Evolutionary conservation across 352 stramenopile species (phyloP).

Genomic region (Phytophthora syringae): DNA sequence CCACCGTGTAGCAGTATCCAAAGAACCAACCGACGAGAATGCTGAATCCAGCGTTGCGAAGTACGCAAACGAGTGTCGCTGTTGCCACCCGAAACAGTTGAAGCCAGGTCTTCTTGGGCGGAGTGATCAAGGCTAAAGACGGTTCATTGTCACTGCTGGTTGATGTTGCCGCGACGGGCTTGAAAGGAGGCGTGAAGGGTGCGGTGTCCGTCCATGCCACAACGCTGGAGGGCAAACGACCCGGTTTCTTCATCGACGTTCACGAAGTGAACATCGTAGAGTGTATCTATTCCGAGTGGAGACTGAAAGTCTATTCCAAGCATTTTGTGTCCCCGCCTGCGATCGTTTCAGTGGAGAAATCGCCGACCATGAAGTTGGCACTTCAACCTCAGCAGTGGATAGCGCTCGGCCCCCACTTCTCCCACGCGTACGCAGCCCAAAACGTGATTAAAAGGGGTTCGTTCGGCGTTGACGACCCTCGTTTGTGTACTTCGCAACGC

Average conservation of each 20-base stretch:
- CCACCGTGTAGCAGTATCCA: slow-evolving; percentile 6
- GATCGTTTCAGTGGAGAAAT: too few relatives aligned
- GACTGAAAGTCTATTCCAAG: too few relatives aligned
- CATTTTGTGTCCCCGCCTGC: too few relatives aligned
- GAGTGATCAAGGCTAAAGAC: background rate
- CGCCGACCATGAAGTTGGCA: too few relatives aligned
- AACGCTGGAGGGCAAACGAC: background rate
- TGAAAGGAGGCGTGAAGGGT: background rate
- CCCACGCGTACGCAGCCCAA: too few relatives aligned
- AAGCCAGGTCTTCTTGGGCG: background rate
- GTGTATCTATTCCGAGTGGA: too few relatives aligned
- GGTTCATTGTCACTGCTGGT: background rate
- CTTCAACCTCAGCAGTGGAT: too few relatives aligned
- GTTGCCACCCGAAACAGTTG: background rate
- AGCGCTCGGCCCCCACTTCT: too few relatives aligned
- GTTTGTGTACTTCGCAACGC: too few relatives aligned
- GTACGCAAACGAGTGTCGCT: slow-evolving; percentile 3
- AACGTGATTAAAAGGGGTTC: too few relatives aligned
- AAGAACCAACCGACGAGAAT: slow-evolving; percentile 10
- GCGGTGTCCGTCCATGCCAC: background rate
- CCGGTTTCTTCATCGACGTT: background rate
- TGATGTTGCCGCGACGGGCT: background rate
- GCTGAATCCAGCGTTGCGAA: slow-evolving; percentile 12
- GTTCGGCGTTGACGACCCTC: too few relatives aligned
- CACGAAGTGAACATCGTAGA: background rate